phyloP scores from a whole-genome alignment of 768 basidiomycete genomes.

The Suillus fuscotomentosus region DNA sequence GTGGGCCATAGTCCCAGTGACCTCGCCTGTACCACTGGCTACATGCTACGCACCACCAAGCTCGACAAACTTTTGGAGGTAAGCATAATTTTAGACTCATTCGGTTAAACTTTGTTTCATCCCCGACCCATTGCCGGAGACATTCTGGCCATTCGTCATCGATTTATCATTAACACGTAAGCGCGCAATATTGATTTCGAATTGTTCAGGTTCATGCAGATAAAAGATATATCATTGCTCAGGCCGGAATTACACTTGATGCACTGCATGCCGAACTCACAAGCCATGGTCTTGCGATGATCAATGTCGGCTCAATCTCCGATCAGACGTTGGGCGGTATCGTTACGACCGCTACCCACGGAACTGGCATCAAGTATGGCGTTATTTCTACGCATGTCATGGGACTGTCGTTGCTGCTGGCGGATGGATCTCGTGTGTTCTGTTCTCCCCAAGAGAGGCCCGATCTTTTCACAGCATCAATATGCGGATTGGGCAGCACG shows the following conservation, averaged over 20 bases:
- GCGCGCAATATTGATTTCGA: constrained; percentile 4
- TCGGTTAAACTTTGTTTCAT: constrained; percentile 15
- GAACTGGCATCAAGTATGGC: constrained; percentile 75
- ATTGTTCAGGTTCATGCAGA: constrained; percentile 62
- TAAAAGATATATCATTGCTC: constrained; percentile 63
- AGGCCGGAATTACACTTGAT: constrained; percentile 79
- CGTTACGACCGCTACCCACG: constrained; percentile 94
- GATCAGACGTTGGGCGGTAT: constrained; percentile 94
- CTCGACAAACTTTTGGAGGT: constrained; percentile 78
- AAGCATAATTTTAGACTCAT: constrained; percentile 31
- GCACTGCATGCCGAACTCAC: constrained; percentile 70
- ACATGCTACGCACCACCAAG: constrained; percentile 78
- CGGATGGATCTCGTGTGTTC: constrained; percentile 66
- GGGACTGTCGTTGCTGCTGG: constrained; percentile 72
- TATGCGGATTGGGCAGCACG: constrained; percentile 89
- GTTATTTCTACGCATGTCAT: constrained; percentile 82
- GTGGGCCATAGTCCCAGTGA: constrained; percentile 94
- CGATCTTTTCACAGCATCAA: constrained; percentile 85
- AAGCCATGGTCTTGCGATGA: constrained; percentile 74
- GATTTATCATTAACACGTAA: constrained; percentile 1
- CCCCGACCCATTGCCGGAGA: constrained; percentile 1
- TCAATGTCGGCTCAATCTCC: constrained; percentile 92
- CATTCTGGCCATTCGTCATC: constrained; percentile 6
- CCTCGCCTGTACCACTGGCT: constrained; percentile 85
- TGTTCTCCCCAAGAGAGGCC: constrained; percentile 62